These are phyloP conservation scores for Ophiostoma montium DNA, from an alignment of 2,329 filamentous ascomycete genomes.

Conservation along the genomic window DNA sequence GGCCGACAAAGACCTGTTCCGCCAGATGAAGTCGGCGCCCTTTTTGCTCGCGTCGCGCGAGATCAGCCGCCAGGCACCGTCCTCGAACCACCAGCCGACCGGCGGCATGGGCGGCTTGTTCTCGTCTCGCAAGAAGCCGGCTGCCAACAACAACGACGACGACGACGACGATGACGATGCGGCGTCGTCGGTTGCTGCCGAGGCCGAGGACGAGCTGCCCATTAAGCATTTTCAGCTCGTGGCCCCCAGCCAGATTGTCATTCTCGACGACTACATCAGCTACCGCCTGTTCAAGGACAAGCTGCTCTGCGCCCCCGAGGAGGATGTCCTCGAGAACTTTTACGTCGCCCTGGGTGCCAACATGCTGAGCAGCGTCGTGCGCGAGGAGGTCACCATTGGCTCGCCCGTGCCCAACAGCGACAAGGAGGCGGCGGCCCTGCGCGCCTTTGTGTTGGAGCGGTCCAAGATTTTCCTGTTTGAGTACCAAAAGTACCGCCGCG, in stretches of 20 bases:
- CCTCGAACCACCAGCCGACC: background rate
- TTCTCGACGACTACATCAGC: conserved; percentile 78
- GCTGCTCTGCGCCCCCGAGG: conserved; percentile 76
- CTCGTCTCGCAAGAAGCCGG: conserved; percentile 20
- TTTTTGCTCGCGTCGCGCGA: conserved; percentile 80
- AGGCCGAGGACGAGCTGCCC: conserved; percentile 36
- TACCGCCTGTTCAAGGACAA: conserved; percentile 78
- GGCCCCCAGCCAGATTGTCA: conserved; percentile 55
- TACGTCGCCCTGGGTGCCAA: conserved; percentile 70
- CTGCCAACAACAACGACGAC: conserved; percentile 6
- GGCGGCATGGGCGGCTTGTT: background rate
- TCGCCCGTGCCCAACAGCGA: conserved; percentile 47
- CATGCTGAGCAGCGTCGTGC: conserved; percentile 61
- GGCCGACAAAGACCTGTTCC: conserved; percentile 65
- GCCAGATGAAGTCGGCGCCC: conserved; percentile 56
- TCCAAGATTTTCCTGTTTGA: conserved; percentile 82
- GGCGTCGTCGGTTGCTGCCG: background rate
- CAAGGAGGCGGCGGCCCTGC: conserved; percentile 34
- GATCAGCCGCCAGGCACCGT: conserved; percentile 26
- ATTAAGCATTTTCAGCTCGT: conserved; percentile 71
- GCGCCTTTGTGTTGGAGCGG: conserved; percentile 74
- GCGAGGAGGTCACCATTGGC: conserved; percentile 64
- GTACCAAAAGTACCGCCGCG: conserved; percentile 51
- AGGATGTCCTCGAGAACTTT: conserved; percentile 73
- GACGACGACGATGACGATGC: conserved; percentile 33